Evolutionary conservation across 1,284 basidiomycete genomes (phyloP), one percentile per base, ranked within the genome.

Genomic region (Fomitopsis palustris): DNA sequence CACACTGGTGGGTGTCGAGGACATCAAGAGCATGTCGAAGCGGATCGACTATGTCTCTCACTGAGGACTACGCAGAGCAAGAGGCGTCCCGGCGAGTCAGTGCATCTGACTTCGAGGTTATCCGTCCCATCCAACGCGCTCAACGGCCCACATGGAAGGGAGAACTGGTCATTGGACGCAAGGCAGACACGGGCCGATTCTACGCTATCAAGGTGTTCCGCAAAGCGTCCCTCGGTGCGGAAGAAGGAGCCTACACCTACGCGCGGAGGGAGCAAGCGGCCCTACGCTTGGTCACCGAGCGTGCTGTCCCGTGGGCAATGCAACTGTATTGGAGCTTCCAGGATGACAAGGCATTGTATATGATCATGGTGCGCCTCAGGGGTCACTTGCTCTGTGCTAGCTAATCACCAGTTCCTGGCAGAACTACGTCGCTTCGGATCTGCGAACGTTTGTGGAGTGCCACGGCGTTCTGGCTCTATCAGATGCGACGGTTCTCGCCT

Each of bases 241-340:
- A 61, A 38, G 65, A 70, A 83, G 9, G 69, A 75, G 21, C 21
- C 29, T 45, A 35, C 61, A 65, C 80, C 80, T 27, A 72, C 81
- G 60, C 62, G 4, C 52, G 56, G 35, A 80, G 81, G 1, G 86
- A 89, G 69, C 82, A 87, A 67, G 73, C 75, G 39, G 83, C 90
- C n/a, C 69, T 92, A 52, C 83, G 82, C 63, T 80, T 83, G 69
- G 70, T 84, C 45, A 73, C 72, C 14, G 78, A 80, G 54, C 66
- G 77, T 41, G 70, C 70, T n/a, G 80, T 82, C 57, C 80, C 84
- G 0, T 92, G 90, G 71, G 74, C 89, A 54, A 78, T 83, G 4
- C 77, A 76, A 59, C 75, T 92, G 7, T 78, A 81, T 65, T 87
- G 86, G 78, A 81, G 81, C 35, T 90, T 91, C 67, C 82, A 86